phyloP scores from a whole-genome alignment of 225 moss, liverwort and hornwort genomes.

The Marchantia paleacea region DNA sequence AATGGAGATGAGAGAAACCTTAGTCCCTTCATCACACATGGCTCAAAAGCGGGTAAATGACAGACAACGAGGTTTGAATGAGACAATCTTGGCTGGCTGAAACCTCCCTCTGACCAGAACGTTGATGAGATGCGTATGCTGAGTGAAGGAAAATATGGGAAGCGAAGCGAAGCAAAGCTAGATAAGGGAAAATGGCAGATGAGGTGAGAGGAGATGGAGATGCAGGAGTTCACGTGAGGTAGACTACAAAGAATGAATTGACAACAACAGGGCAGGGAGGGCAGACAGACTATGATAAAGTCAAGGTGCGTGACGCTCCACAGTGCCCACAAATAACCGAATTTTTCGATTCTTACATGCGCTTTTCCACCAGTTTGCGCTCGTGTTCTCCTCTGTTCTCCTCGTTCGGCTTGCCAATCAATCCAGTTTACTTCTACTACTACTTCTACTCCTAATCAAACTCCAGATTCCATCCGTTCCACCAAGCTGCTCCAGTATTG shows the following conservation, averaged over 20 bases:
- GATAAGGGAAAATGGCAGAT: too few species aligned
- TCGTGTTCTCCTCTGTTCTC: neutral
- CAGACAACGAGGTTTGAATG: neutral
- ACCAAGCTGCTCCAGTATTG: too few species aligned
- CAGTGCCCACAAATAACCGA: conserved; percentile 19
- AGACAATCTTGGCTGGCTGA: conserved; percentile 5
- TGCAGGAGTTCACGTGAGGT: neutral
- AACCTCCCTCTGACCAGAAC: neutral
- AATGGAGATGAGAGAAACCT: neutral
- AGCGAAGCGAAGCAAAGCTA: neutral
- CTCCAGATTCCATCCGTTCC: neutral
- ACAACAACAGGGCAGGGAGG: neutral
- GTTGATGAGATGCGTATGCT: neutral
- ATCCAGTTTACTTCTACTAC: neutral
- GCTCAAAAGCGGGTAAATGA: neutral
- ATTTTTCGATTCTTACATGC: conserved; percentile 16
- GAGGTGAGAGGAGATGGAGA: neutral
- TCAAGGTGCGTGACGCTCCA: conserved; percentile 35
- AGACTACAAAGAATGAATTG: neutral
- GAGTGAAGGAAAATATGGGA: neutral
- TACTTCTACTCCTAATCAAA: neutral
- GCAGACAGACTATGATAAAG: conserved; percentile 2
- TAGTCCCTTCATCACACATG: neutral
- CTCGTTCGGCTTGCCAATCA: neutral
- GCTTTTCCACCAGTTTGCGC: conserved; percentile 7